Conservation (phyloP, 129 eudicot species). For the Silybum marianum region DNA sequence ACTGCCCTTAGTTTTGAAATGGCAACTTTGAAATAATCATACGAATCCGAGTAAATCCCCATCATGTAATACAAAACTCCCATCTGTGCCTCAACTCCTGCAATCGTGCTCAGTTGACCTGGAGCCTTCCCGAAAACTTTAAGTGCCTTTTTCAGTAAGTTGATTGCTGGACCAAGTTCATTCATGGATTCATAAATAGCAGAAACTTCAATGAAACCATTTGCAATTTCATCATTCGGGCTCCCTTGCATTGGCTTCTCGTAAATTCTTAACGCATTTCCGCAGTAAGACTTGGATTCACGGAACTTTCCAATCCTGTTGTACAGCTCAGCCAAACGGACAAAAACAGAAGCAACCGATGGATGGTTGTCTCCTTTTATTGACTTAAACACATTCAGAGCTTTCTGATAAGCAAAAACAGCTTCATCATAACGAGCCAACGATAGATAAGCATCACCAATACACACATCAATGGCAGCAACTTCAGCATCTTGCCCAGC, state of each 20-base stretch:
- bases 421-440: conserved; percentile 87
- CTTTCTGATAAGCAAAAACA: conserved; percentile 76
- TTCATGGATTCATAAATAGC: conserved; percentile 82
- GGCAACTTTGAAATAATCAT: conserved; percentile 58
- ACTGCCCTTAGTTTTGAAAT: conserved; percentile 51
- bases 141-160: conserved; percentile 65
- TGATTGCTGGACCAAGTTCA: conserved; percentile 62
- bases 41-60: conserved; percentile 61
- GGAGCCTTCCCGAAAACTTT: conserved; percentile 56
- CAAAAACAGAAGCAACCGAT: conserved; percentile 71
- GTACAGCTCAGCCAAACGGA: conserved; percentile 82
- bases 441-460: conserved; percentile 62
- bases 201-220: conserved; percentile 82
- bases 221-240: conserved; percentile 69
- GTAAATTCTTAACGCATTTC: conserved; percentile 62
- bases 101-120: conserved; percentile 68
- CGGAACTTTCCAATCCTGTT: conserved; percentile 81
- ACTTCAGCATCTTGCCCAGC: conserved; percentile 56
- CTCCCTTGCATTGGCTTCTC: conserved; percentile 57
- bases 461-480: conserved; percentile 52
- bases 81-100: conserved; percentile 90
- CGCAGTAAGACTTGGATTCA: conserved; percentile 81
- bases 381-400: conserved; percentile 59
- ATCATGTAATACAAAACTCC: conserved; percentile 74
- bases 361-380: conserved; percentile 83